Percentiles rank a stretch among this genome's conserved stretches.
phyloP scores from a whole-genome alignment of 2,329 filamentous ascomycete genomes.

The Phoma sp. region DNA sequence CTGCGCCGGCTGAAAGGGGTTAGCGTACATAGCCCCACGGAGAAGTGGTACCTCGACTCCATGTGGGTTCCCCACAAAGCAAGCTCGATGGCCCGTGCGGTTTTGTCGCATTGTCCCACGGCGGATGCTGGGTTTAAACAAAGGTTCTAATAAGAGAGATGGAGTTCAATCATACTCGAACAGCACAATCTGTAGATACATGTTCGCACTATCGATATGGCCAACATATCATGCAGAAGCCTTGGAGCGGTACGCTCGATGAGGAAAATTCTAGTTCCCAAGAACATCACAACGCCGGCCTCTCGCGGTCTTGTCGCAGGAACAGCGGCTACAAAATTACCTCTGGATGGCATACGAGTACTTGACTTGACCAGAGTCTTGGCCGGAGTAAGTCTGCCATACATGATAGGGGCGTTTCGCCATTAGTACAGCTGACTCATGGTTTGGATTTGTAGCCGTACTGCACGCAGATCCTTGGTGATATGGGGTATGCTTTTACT shows the following conservation, averaged over 20 bases:
- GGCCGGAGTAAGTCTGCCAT: constrained; percentile 73
- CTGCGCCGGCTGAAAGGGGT: too few species aligned
- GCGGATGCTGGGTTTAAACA: neutral
- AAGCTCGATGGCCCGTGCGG: too few species aligned
- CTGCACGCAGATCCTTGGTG: constrained; percentile 94
- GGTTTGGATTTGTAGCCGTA: constrained; percentile 72
- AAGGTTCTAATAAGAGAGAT: too few species aligned
- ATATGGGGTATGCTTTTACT: constrained; percentile 74
- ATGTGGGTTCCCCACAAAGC: constrained; percentile 1
- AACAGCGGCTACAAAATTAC: constrained; percentile 55
- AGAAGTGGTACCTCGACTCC: neutral
- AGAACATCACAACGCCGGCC: neutral
- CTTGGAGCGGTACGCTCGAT: neutral
- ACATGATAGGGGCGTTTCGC: too few species aligned
- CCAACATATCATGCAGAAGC: neutral
- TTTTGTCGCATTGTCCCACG: neutral
- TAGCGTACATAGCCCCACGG: neutral
- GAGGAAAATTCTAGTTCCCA: neutral
- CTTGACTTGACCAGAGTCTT: constrained; percentile 96
- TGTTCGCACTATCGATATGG: neutral
- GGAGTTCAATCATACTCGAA: neutral
- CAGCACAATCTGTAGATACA: neutral
- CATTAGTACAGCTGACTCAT: too few species aligned
- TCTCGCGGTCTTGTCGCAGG: neutral
- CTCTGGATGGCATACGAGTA: constrained; percentile 84